Percentiles rank a stretch among this genome's conserved stretches.
phyloP scores from a whole-genome alignment of 2,329 filamentous ascomycete genomes.

The Sclerotinia spermophila region DNA sequence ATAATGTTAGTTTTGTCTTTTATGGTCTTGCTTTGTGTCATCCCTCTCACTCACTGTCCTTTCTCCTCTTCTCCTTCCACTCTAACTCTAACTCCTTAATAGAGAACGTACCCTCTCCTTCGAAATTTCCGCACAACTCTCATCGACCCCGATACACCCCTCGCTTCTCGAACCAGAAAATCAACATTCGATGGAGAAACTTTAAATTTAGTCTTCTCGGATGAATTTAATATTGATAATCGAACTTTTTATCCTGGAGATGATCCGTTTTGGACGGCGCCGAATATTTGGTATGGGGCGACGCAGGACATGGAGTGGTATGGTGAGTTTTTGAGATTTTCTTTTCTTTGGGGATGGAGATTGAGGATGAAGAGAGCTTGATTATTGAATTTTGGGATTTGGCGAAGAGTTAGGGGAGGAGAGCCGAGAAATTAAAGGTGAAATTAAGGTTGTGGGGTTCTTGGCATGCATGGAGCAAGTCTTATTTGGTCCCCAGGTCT shows the following conservation, averaged over 20 bases:
- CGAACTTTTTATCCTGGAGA: conserved; percentile 55
- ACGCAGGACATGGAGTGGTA: conserved; percentile 44
- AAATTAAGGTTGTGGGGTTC: not conserved
- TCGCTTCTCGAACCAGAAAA: conserved; percentile 43
- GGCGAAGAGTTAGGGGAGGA: not conserved
- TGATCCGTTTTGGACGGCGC: conserved; percentile 52
- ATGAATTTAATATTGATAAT: conserved; percentile 52
- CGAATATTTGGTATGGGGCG: conserved; percentile 54
- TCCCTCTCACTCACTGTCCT: not conserved
- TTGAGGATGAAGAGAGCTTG: not conserved
- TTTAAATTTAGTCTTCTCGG: conserved; percentile 51
- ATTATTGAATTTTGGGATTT: not conserved
- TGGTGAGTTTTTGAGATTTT: conserved; percentile 17
- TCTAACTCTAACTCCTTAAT: not conserved
- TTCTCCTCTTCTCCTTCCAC: too few species aligned
- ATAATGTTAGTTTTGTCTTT: conserved; percentile 34
- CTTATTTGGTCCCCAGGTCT: not conserved
- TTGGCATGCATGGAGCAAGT: not conserved
- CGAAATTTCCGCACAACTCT: conserved; percentile 46
- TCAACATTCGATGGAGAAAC: conserved; percentile 44
- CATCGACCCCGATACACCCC: conserved; percentile 51
- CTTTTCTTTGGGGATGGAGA: not conserved
- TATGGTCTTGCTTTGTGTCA: not conserved
- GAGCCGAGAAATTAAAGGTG: not conserved
- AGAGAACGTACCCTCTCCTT: conserved; percentile 44